Evolutionary conservation across 768 basidiomycete species (phyloP).

Genomic region (Infundibulicybe gibba): DNA sequence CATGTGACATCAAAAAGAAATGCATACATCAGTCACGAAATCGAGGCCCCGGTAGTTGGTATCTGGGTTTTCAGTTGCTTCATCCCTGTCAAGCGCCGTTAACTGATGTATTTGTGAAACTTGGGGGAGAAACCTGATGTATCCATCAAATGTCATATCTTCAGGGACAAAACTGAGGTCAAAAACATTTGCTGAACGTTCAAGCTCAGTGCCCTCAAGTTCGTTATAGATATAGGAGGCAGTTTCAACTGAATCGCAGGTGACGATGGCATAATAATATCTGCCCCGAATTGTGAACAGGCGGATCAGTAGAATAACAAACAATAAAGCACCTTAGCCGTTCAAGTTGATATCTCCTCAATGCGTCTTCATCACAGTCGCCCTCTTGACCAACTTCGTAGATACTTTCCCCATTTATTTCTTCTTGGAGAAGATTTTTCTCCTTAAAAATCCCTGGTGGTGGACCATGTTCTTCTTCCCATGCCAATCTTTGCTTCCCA

Average conservation of each 20-base stretch:
- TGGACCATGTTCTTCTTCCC: slow-evolving; percentile 89
- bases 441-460: slow-evolving; percentile 77
- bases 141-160: slow-evolving; percentile 80
- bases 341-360: slow-evolving; percentile 91
- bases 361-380: slow-evolving; percentile 84
- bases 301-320: background rate
- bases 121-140: slow-evolving; percentile 53
- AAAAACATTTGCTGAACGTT: slow-evolving; percentile 94
- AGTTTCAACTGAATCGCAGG: slow-evolving; percentile 75
- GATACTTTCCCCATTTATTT: slow-evolving; percentile 61
- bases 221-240: slow-evolving; percentile 81
- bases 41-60: slow-evolving; percentile 72
- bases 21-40: slow-evolving; percentile 87
- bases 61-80: slow-evolving; percentile 66
- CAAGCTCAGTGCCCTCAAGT: slow-evolving; percentile 92
- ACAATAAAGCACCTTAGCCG: slow-evolving; percentile 66
- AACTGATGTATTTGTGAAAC: background rate
- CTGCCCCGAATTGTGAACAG: slow-evolving; percentile 32
- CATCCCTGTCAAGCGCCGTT: slow-evolving; percentile 54
- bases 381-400: slow-evolving; percentile 66
- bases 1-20: background rate
- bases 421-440: slow-evolving; percentile 39
- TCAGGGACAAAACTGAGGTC: slow-evolving; percentile 94
- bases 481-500: slow-evolving; percentile 80
- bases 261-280: slow-evolving; percentile 93